Base-by-base conservation (phyloP, 345 rosid genomes). In the Boechera stricta region DNA sequence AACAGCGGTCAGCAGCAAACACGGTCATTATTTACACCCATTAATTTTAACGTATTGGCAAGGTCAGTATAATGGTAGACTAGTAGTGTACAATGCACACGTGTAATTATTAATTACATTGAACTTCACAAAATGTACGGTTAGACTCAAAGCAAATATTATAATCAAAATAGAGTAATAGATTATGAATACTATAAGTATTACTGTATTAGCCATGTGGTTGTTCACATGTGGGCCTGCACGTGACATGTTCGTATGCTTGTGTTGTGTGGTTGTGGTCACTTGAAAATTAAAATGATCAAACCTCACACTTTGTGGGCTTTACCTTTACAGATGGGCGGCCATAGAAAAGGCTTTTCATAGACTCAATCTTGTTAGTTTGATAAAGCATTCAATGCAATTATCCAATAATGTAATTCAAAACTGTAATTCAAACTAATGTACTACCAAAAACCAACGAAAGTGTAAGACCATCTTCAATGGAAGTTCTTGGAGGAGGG, bases 211-310 rank as follows among this genome's bases (percentile, higher is more conserved):
- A 39, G 58, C 44, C 73, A 75, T 58, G 79, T 75, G 73, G 73
- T 16, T 1, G 78, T 16, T 75, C 38, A 8, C 53, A 33, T 59
- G 67, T 39, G 35, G 68, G 8, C 68, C 53, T 38, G 38, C 73
- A 75, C 54, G 55, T 59, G 74, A 60, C 48, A 61, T 76, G 74
- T 76, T 68, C 36, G 21, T 60, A 76, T 67, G 67, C 16, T 35
- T 6, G 29, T 28, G 29, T 1, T 13, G 55, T 35, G 64, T 42
- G 31, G 54, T 15, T 74, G 26, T 66, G 52, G 59, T 56, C 73
- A 57, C 16, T 38, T 21, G 1, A 6, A 42, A 6, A 16, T 26
- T 44, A 35, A 28, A 33, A 26, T 4, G 16, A 57, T 57, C 72
- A 66, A 65, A 67, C 44, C 44, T 49, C 61, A 59, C 13, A 12